Conservation (phyloP, 169 alveolate genomes). For the Plasmodium coatneyi region DNA sequence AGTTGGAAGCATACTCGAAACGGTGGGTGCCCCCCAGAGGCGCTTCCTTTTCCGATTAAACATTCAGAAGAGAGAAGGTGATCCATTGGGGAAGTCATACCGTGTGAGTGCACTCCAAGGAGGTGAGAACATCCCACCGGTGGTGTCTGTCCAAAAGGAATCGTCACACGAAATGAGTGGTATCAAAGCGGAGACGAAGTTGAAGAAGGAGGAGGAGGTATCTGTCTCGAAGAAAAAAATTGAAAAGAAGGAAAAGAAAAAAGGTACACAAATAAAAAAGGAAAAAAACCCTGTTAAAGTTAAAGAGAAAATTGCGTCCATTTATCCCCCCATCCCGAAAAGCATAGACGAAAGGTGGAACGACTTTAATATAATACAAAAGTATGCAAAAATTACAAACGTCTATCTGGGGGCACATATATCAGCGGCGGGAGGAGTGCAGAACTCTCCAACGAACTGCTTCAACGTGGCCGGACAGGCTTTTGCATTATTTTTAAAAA, state of each 20-base stretch:
- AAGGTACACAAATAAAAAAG: slow-evolving; percentile 11
- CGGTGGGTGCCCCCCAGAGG: not conserved
- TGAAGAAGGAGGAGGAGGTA: not conserved
- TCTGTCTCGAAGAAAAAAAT: not conserved
- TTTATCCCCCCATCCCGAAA: slow-evolving; percentile 45
- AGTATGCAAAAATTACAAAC: slow-evolving; percentile 72
- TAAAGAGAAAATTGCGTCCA: not conserved
- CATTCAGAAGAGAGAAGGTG: not conserved
- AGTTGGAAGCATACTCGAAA: not conserved
- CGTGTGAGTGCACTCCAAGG: not conserved
- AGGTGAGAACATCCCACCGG: not conserved
- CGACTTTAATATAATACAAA: slow-evolving; percentile 54
- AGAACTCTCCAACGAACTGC: slow-evolving; percentile 86
- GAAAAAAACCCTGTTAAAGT: not conserved
- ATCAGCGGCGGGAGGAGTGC: slow-evolving; percentile 92
- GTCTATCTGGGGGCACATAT: slow-evolving; percentile 91
- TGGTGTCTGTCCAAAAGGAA: not conserved
- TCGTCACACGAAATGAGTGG: not conserved
- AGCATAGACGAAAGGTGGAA: slow-evolving; percentile 52
- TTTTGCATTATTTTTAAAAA: slow-evolving; percentile 90
- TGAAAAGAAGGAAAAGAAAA: not conserved
- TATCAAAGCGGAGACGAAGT: not conserved
- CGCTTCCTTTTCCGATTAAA: not conserved
- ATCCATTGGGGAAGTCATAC: not conserved
- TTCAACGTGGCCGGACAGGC: slow-evolving; percentile 88